phyloP scores from a whole-genome alignment of 176 grass and related monocot genomes.

The Alopecurus myosuroides region DNA sequence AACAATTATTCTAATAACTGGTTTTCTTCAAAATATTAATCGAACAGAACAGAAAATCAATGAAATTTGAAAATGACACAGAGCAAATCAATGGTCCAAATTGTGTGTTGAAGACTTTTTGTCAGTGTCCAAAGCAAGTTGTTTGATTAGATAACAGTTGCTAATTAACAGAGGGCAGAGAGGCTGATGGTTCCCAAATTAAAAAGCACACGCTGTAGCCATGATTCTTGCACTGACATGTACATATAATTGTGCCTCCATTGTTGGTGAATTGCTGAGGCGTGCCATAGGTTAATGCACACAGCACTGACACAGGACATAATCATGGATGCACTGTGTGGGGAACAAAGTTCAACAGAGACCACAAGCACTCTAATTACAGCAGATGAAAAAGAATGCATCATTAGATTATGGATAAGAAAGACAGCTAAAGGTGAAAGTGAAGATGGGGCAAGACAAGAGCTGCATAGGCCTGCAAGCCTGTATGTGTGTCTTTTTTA shows the following conservation, averaged over 20 bases:
- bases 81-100: neutral
- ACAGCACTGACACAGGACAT: conserved; percentile 4
- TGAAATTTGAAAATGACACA: neutral
- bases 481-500: conserved; percentile 13
- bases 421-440: conserved; percentile 24
- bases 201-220: neutral
- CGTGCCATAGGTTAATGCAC: conserved; percentile 26
- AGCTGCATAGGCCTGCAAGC: conserved; percentile 21
- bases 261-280: neutral
- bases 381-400: conserved; percentile 3
- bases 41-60: neutral
- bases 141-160: neutral
- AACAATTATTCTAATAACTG: neutral
- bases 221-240: neutral
- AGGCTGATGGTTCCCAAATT: neutral
- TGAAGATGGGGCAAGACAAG: conserved; percentile 25
- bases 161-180: neutral
- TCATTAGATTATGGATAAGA: conserved; percentile 31
- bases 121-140: no score
- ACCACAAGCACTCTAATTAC: neutral
- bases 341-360: neutral
- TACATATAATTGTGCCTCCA: conserved; percentile 21
- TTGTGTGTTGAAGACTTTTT: neutral
- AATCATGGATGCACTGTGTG: conserved; percentile 23
- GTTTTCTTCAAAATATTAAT: neutral